Base-by-base conservation (phyloP, 345 rosid genomes). In the Hibiscus mutabilis region DNA sequence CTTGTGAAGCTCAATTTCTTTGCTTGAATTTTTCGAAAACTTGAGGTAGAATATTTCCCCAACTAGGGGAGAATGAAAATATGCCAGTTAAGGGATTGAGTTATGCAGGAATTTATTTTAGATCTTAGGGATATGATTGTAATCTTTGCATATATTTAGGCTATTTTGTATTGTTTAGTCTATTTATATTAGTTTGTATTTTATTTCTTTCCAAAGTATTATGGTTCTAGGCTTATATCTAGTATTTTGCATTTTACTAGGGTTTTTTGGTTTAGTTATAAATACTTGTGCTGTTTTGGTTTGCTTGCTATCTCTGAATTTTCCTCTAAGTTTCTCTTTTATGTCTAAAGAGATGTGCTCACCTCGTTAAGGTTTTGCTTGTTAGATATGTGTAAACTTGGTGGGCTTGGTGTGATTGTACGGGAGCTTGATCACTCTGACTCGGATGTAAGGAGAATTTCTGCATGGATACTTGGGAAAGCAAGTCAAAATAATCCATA, bases 401-500 rank as follows among this genome's bases (percentile, higher is more conserved):
- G 98, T 69, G 97, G 98, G 25, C 87, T 90, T 72, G 61, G 62
- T 16, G 82, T 82, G 51, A 75, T 92, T 35, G 69, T 85, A 60
- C 76, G 72, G 73, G 83, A 90, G 77, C 94, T 92, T 56, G 69
- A 76, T 80, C 97, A 92, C 74, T 80, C 84, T 62, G 92, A 92
- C 59, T 16, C 89, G 13, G 92, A 86, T 15, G 78, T 84, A 58
- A 84, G 97, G 84, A 90, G 76, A 76, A 52, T 85, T 74, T 89
- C 99, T 72, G 98, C 99, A 46, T 95, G 99, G 99, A 86, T 95
- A 74, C 80, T 95, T 14, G 99, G 99, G 64, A 90, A 82, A 79
- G 96, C 97, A 8, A 76, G 97, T 82, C 98, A 95, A 80, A 95
- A 95, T 76, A 87, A 92, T 82, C 91, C 90, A 14, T 73, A 80